Base-by-base conservation (phyloP, 768 basidiomycete species). In the Neoboletus magnificus region DNA sequence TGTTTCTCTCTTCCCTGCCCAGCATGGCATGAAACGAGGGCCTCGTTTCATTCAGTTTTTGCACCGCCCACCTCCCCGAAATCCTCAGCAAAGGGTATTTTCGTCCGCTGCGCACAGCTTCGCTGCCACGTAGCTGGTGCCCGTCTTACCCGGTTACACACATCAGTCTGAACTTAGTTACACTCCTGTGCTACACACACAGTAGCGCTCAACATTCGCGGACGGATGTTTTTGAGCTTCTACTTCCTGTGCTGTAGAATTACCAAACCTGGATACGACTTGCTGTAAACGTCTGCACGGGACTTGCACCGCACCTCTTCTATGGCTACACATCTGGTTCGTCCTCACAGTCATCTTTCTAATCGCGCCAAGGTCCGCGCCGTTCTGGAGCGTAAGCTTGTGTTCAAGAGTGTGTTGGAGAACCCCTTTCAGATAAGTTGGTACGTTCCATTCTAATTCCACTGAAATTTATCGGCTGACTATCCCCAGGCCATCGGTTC, bases 371-470 rank as follows among this genome's bases (percentile, higher is more conserved):
- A 76, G 59, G 67, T 72, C 22, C 74, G 74, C n/a, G 56, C 69
- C 18, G 55, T 59, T 9, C 8, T 64, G 16, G 87, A 90, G 23
- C 81, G 77, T 44, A 91, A 85, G 63, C 72, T 76, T 1, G 81
- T 85, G 1, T 91, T 83, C 73, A 91, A 83, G 60, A 79, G 81
- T 55, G 85, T 86, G 1, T 73, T 93, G 23, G 84, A 85, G 48
- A 91, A 81, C 56, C 91, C 91, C 3, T 86, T 87, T 62, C 78
- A 79, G 12, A 74, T 91, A 16, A 67, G 72, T 66, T 93, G 91
- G 91, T 91, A 63, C 4, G 65, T 56, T 56, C 54, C 43, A 48
- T 58, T 62, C 58, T 29, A 33, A 16, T 47, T 56, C 23, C 36
- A 23, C 29, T 32, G 10, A 13, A 45, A 18, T 15, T 11, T 23